These are phyloP conservation scores for Colletotrichum higginsianum DNA, from an alignment of 2,329 filamentous ascomycete species.

Conservation along the genomic window DNA sequence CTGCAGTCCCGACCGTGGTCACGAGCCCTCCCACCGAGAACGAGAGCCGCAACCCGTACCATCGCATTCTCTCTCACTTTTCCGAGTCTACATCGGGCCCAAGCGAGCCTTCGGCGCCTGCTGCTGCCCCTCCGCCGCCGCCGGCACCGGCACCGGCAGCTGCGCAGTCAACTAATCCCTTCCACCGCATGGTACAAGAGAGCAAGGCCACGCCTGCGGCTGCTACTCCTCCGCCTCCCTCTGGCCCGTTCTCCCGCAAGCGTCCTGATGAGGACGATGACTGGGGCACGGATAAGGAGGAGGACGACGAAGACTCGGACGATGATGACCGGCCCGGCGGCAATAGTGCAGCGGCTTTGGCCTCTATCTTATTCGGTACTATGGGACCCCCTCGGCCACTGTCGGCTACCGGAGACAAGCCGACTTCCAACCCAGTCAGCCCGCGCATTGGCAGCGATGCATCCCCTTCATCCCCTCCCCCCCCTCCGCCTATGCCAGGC, in stretches of 20 bases:
- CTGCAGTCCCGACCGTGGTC: constrained; percentile 63
- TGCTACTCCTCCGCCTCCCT: constrained; percentile 58
- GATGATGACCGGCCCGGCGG: constrained; percentile 84
- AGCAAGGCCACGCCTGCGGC: constrained; percentile 57
- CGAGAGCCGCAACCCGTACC: constrained; percentile 95
- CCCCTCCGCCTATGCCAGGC: constrained; percentile 47
- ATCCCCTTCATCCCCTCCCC: constrained; percentile 52
- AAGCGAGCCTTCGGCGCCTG: constrained; percentile 59
- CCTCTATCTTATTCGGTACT: constrained; percentile 94
- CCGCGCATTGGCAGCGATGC: constrained; percentile 57
- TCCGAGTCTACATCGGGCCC: constrained; percentile 66
- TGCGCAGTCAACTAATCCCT: constrained; percentile 87
- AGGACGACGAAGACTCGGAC: constrained; percentile 74
- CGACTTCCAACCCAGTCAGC: constrained; percentile 57
- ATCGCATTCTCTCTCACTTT: constrained; percentile 86
- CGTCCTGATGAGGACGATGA: constrained; percentile 75
- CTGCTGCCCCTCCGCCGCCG: constrained; percentile 58
- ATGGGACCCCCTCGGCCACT: constrained; percentile 95
- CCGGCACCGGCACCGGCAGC: constrained; percentile 55
- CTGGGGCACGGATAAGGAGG: constrained; percentile 84
- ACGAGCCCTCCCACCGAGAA: constrained; percentile 72
- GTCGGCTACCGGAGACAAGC: constrained; percentile 84
- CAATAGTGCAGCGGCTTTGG: constrained; percentile 89
- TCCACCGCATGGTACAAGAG: constrained; percentile 87
- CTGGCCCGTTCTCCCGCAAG: constrained; percentile 67